Evolutionary conservation across 305 asterid species (phyloP), one percentile per base, ranked within the genome.

Genomic region (Solanum hybrid): DNA sequence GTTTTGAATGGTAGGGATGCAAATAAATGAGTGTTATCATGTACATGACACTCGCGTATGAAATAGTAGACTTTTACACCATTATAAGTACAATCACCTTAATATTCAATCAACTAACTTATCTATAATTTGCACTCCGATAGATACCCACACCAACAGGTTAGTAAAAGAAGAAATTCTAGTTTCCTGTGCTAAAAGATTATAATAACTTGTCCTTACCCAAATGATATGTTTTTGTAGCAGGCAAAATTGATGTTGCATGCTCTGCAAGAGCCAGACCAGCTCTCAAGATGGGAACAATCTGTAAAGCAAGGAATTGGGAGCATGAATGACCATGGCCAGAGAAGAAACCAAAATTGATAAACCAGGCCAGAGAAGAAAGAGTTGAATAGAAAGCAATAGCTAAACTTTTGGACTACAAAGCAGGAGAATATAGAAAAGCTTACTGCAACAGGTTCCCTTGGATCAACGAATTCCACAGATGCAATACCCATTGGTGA

Each of bases 201-300:
- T 10, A 56, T 85, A 5, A 15, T 73, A 90, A 88, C 32, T 80
- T 36, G 87, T 85, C 78, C 89, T 80, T 92, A 98, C 99, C 99
- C 87, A 98, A 91, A 94, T 98, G 99, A 91, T 95, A 96, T 66
- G 95, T 98, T 80, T 93, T 96, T 87, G 94, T 95, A 34, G 98
- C 95, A 5, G 99, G 98, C 90, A 98, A 93, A 93, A 98, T 85
- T 89, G 98, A 94, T 79, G 98, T 89, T 87, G 98, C 98, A 90
- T 96, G 94, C 93, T 98, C 99, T 26, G 99, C 98, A 91, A 98
- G 94, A 87, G 98, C 99, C 90, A 98, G 97, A 86, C 99, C 99
- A 88, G 99, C 99, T 92, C 99, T 96, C 97, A 98, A 91, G 91
- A 98, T 96, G 89, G 99, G 99, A 92, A 98, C 92, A 91, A 98